These are phyloP conservation scores for Plantago lanceolata DNA, from an alignment of 305 asterid genomes.

Conservation along the genomic window DNA sequence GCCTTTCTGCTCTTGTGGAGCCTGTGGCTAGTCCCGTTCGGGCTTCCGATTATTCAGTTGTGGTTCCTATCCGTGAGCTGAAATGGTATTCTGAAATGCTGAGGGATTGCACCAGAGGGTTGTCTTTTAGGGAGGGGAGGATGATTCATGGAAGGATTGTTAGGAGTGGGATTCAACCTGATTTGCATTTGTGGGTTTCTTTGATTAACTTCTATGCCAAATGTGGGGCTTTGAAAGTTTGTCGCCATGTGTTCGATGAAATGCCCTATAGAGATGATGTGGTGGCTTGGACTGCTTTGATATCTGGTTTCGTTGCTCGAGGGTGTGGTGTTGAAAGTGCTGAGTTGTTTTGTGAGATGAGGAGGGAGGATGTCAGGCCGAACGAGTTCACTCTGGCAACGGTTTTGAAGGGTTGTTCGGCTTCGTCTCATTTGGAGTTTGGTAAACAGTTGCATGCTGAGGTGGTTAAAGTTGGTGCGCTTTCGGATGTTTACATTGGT, in stretches of 20 bases:
- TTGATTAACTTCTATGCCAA: constrained; percentile 71
- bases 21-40: too few species aligned
- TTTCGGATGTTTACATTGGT: constrained; percentile 63
- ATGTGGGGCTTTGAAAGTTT: constrained; percentile 48
- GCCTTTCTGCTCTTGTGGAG: too few species aligned
- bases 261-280: constrained; percentile 64
- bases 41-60: constrained; percentile 20
- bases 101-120: constrained; percentile 42
- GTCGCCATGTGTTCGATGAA: constrained; percentile 43
- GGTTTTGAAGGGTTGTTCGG: constrained; percentile 62
- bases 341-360: constrained; percentile 61
- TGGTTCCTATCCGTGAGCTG: constrained; percentile 30
- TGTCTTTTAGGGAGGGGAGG: constrained; percentile 52
- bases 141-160: constrained; percentile 58
- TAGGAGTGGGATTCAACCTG: constrained; percentile 48
- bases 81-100: constrained; percentile 58
- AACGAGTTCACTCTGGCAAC: constrained; percentile 78
- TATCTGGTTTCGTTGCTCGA: constrained; percentile 74
- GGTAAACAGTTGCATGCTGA: constrained; percentile 73
- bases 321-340: constrained; percentile 49
- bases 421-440: constrained; percentile 51
- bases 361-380: constrained; percentile 53
- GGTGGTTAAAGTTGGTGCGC: constrained; percentile 56
- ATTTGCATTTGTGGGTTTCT: constrained; percentile 65
- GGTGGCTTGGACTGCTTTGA: constrained; percentile 75